A percentile compares a stretch with the other conserved stretches of the same genome.
Conservation (phyloP, 75 land plant genomes). For the Isoetes taiwanensis region DNA sequence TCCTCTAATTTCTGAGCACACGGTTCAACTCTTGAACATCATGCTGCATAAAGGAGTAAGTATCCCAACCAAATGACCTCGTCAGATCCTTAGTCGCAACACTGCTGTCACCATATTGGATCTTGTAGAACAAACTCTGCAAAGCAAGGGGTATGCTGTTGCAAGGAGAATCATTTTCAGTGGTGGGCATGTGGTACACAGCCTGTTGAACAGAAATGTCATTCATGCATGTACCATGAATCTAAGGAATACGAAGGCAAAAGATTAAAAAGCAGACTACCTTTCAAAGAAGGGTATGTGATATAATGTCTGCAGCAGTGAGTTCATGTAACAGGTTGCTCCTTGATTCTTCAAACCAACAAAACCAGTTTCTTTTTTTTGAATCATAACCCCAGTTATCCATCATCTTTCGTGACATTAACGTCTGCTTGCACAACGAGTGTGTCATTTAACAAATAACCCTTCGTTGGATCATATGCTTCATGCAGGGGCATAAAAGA, state of each 20-base stretch:
- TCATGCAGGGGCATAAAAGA: constrained; percentile 88
- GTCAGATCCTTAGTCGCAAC: constrained; percentile 96
- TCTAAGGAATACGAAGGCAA: not conserved
- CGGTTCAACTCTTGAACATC: constrained; percentile 97
- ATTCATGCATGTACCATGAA: not conserved
- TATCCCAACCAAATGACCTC: constrained; percentile 98
- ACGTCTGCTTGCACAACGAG: constrained; percentile 75
- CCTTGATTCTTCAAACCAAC: constrained; percentile 98
- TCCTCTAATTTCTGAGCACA: constrained; percentile 91
- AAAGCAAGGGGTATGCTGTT: constrained; percentile 93
- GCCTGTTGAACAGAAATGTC: constrained; percentile 48
- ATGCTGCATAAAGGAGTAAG: constrained; percentile 98
- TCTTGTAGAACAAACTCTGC: constrained; percentile 95
- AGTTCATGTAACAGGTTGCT: constrained; percentile 98
- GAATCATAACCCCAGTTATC: constrained; percentile 88
- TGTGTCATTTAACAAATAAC: constrained; percentile 76
- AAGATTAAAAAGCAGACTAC: constrained; percentile 30
- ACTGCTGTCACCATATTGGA: constrained; percentile 85
- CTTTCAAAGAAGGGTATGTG: constrained; percentile 95
- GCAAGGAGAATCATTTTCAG: constrained; percentile 88
- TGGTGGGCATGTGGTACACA: constrained; percentile 98
- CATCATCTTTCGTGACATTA: constrained; percentile 43
- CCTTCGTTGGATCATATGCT: constrained; percentile 50
- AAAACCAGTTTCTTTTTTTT: constrained; percentile 92
- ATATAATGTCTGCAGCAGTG: constrained; percentile 84